Evolutionary conservation across 176 grass and related monocot species (phyloP), one percentile per base, ranked within the genome.

Genomic region (Guadua angustifolia): DNA sequence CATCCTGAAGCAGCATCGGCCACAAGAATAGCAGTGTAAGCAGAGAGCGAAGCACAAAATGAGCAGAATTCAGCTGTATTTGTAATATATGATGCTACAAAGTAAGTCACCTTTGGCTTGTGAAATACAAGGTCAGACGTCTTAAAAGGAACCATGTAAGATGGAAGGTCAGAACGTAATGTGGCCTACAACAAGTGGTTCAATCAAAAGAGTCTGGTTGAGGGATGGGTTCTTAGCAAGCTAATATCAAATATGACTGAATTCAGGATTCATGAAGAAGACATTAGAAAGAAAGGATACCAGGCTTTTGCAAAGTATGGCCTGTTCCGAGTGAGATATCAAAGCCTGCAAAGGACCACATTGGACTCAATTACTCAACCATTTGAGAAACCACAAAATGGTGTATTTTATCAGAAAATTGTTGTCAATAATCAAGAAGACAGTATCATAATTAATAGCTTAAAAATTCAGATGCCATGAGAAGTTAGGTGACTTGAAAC

Each of bases 71-170:
- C 36, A 51, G 42, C 17, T 38, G 40, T 43, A 66, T 29, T 60
- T 24, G n/a, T 67, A 18, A 78, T 7, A 65, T 25, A 69, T 42
- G 50, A 40, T 66, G 74, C 21, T 66, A 47, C 19, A 68, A 32
- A 67, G 24, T 19, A 43, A 75, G 32, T 68, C 51, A 89, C 93
- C 96, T 94, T 75, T 21, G 93, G 96, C 76, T 88, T 99, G 58
- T 78, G 64, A 83, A 94, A 94, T 42, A 84, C 69, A 24, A 99
- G 62, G 87, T 95, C 89, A 0, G 73, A n/a, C 50, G 88, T 90
- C 77, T 82, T 83, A 58, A 99, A 92, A 71, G 93, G 96, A 90
- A 95, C 96, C 96, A 95, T 99, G 68, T 94, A 99, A 10, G 72
- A 49, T 19, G 96, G 93, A 77, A 95, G 88, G 85, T 99, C 96